Evolutionary conservation across 2,329 filamentous ascomycete genomes (phyloP).

Genomic region (Graphiopsis chlorocephala): DNA sequence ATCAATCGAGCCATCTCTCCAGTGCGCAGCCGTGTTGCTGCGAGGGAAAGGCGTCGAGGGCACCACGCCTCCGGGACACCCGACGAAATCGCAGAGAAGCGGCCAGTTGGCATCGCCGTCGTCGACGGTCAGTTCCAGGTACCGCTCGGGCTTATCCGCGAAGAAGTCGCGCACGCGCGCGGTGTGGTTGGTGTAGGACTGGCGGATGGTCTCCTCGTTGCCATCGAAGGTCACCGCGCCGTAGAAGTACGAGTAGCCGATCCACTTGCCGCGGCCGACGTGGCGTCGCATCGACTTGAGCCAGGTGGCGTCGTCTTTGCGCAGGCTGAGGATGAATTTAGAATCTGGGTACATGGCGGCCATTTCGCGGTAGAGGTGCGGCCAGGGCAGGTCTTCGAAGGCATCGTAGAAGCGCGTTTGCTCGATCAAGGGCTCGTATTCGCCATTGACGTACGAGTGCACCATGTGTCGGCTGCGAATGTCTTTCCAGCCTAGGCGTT

Average conservation of each 20-base stretch:
- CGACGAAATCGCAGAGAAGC: slow-evolving; percentile 22
- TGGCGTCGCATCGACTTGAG: slow-evolving; percentile 30
- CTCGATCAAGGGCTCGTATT: slow-evolving; percentile 22
- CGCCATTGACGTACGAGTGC: slow-evolving; percentile 30
- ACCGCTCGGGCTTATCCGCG: slow-evolving; percentile 22
- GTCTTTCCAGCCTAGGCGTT: slow-evolving; percentile 33
- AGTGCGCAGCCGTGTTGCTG: slow-evolving; percentile 29
- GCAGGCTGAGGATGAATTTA: slow-evolving; percentile 31
- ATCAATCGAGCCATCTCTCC: slow-evolving; percentile 24
- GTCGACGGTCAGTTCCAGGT: slow-evolving; percentile 25
- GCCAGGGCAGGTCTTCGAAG: slow-evolving; percentile 33
- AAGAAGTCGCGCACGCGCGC: slow-evolving; percentile 25
- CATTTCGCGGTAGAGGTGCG: slow-evolving; percentile 30
- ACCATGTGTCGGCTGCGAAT: slow-evolving; percentile 31
- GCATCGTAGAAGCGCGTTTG: slow-evolving; percentile 31
- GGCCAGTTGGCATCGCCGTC: slow-evolving; percentile 26
- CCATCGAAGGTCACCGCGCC: slow-evolving; percentile 25
- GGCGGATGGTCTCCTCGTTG: slow-evolving; percentile 25
- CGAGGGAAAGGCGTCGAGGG: slow-evolving; percentile 23
- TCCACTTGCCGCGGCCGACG: slow-evolving; percentile 28
- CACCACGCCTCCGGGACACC: slow-evolving; percentile 21
- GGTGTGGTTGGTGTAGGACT: slow-evolving; percentile 27
- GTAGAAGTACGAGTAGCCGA: slow-evolving; percentile 26
- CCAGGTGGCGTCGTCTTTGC: slow-evolving; percentile 32
- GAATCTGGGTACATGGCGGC: slow-evolving; percentile 28